Evolutionary conservation across 345 rosid genomes (phyloP).

Genomic region (Sonneratia caseolaris): DNA sequence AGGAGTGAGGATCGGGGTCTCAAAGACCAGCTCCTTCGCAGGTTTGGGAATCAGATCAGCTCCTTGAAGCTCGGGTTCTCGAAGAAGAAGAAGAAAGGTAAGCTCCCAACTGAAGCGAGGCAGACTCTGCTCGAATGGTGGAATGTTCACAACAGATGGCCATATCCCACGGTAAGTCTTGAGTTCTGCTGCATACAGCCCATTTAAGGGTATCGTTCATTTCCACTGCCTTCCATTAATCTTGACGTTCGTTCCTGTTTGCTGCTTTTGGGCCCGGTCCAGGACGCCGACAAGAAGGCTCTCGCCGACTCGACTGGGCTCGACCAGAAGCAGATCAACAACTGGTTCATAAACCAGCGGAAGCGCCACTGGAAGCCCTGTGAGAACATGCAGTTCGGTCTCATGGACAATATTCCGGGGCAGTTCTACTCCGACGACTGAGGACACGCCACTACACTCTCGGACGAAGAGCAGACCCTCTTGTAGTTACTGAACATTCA

Average conservation of each 20-base stretch:
- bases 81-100: slow-evolving; percentile 21
- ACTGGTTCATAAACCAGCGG: slow-evolving; percentile 30
- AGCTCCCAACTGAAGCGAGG: slow-evolving; percentile 21
- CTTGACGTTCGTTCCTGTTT: background rate
- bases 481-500: background rate
- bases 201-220: background rate
- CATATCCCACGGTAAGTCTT: slow-evolving; percentile 17
- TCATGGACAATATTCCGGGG: slow-evolving; percentile 15
- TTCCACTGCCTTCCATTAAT: background rate
- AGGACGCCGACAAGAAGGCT: slow-evolving; percentile 22
- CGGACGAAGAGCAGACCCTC: no score
- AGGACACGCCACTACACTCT: slow-evolving; percentile 3
- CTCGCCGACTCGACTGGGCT: slow-evolving; percentile 24
- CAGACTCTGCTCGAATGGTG: slow-evolving; percentile 19
- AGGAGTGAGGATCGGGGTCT: slow-evolving; percentile 8
- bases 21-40: slow-evolving; percentile 15
- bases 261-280: background rate
- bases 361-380: slow-evolving; percentile 32
- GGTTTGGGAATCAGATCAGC: slow-evolving; percentile 15
- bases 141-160: slow-evolving; percentile 19
- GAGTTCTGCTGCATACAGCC: background rate
- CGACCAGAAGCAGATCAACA: slow-evolving; percentile 27
- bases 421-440: slow-evolving; percentile 13
- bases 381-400: slow-evolving; percentile 19
- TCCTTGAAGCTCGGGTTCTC: slow-evolving; percentile 17